These are phyloP conservation scores for Stemphylium vesicarium DNA, from an alignment of 2,329 filamentous ascomycete genomes.

Conservation along the genomic window DNA sequence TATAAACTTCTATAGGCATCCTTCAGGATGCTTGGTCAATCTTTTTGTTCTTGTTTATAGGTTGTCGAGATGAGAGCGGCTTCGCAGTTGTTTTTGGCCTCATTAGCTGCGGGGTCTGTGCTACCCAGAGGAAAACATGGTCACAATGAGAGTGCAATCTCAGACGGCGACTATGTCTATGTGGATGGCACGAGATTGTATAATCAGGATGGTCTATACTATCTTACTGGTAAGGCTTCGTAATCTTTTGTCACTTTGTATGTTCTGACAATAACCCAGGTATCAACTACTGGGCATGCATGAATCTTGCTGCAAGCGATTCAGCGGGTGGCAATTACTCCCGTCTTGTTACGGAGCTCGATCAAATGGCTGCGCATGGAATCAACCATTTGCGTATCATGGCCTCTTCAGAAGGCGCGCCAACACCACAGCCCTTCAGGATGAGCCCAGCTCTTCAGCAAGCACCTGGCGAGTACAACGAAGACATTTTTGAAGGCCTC, in stretches of 20 bases:
- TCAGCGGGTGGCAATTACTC: conserved; percentile 47
- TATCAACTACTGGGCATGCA: conserved; percentile 52
- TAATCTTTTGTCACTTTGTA: too few relatives aligned
- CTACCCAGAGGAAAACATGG: conserved; percentile 6
- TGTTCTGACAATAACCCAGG: conserved; percentile 21
- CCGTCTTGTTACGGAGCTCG: conserved; percentile 47
- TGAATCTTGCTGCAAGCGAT: conserved; percentile 48
- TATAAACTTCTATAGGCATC: conserved; percentile 10
- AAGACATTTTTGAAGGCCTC: conserved; percentile 46
- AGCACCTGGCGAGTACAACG: conserved; percentile 49
- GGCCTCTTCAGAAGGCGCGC: conserved; percentile 49
- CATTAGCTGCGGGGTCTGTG: conserved; percentile 17
- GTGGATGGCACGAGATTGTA: conserved; percentile 45
- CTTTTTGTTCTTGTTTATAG: background rate
- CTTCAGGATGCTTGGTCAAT: background rate
- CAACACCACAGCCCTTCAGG: conserved; percentile 48
- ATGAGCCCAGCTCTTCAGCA: conserved; percentile 49
- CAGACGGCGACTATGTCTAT: conserved; percentile 45
- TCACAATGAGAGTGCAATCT: conserved; percentile 19
- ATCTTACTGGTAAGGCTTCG: conserved; percentile 37
- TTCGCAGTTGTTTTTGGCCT: conserved; percentile 19
- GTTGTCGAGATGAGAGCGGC: conserved; percentile 17
- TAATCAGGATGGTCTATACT: conserved; percentile 44
- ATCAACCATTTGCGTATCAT: conserved; percentile 52
- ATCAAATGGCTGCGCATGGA: conserved; percentile 50